A percentile compares a stretch with the other conserved stretches of the same genome.
Conservation (phyloP, 345 rosid genomes). For the Trapa bicornis region DNA sequence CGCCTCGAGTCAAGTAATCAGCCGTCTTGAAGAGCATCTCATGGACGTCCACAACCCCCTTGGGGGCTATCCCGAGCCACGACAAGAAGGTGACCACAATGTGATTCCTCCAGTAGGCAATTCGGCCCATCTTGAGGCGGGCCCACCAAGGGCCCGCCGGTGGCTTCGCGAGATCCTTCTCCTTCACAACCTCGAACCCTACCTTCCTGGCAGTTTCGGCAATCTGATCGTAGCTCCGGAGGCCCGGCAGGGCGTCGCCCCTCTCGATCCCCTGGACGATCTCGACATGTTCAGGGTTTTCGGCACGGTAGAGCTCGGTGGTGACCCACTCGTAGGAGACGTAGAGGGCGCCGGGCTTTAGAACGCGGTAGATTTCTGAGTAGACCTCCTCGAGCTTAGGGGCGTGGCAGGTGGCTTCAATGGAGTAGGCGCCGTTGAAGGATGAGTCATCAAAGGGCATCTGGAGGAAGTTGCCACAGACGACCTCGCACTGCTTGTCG, state of each 20-base stretch:
- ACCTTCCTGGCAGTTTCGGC: slow-evolving; percentile 54
- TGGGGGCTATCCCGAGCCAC: slow-evolving; percentile 69
- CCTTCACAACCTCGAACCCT: slow-evolving; percentile 74
- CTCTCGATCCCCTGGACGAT: slow-evolving; percentile 83
- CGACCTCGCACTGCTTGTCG: slow-evolving; percentile 66
- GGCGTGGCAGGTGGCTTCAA: slow-evolving; percentile 98
- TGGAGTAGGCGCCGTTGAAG: slow-evolving; percentile 94
- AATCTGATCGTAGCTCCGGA: slow-evolving; percentile 46
- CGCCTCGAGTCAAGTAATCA: slow-evolving; percentile 66
- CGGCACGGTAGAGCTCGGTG: slow-evolving; percentile 43
- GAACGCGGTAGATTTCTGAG: slow-evolving; percentile 61
- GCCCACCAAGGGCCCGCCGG: slow-evolving; percentile 91
- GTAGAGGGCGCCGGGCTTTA: slow-evolving; percentile 72
- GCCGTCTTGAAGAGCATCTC: slow-evolving; percentile 86
- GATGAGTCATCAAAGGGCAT: slow-evolving; percentile 72
- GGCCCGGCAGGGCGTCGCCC: slow-evolving; percentile 83
- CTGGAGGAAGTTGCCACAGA: slow-evolving; percentile 74
- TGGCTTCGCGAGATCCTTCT: slow-evolving; percentile 71
- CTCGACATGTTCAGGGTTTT: slow-evolving; percentile 47
- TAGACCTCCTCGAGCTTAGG: slow-evolving; percentile 78
- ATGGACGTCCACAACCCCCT: slow-evolving; percentile 94
- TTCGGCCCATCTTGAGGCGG: slow-evolving; percentile 71
- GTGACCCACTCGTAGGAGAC: slow-evolving; percentile 96
- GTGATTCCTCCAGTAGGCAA: slow-evolving; percentile 96
- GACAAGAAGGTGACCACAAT: slow-evolving; percentile 54